Evolutionary conservation across 768 basidiomycete genomes (phyloP).

Genomic region (Kwoniella sp.): DNA sequence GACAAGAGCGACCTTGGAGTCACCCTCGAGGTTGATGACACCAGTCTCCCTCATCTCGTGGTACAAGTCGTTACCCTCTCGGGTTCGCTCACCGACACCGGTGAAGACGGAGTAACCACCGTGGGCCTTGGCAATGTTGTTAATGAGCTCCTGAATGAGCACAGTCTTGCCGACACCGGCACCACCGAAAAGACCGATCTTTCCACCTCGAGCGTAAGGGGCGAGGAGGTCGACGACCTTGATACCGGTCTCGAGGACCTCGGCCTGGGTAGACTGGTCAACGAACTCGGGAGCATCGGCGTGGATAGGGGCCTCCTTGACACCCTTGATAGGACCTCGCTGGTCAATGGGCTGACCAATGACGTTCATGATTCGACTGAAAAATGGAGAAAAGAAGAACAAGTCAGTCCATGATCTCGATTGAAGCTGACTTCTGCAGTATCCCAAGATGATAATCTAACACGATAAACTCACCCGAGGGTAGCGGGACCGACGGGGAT

Average conservation of each 20-base stretch:
- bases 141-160: constrained; percentile 98
- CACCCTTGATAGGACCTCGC: constrained; percentile 97
- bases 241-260: constrained; percentile 99
- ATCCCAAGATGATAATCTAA: too few species aligned
- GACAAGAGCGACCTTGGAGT: constrained; percentile 99
- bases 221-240: constrained; percentile 99
- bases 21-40: constrained; percentile 99
- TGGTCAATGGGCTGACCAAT: constrained; percentile 99
- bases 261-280: constrained; percentile 97
- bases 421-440: background rate
- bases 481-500: constrained; percentile 94
- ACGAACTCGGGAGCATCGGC: constrained; percentile 96
- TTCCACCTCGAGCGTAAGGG: constrained; percentile 99
- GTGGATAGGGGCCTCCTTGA: constrained; percentile 88
- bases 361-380: constrained; percentile 98
- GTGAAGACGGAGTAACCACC: constrained; percentile 99
- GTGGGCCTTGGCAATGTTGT: constrained; percentile 99
- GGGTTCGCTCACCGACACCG: constrained; percentile 99
- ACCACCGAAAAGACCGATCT: constrained; percentile 99
- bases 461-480: constrained; percentile 62
- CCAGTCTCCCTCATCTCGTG: constrained; percentile 95
- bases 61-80: constrained; percentile 89
- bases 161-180: constrained; percentile 99
- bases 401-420: background rate
- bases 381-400: constrained; percentile 12